Conservation (phyloP, 768 basidiomycete genomes). For the Boletus bicolor region DNA sequence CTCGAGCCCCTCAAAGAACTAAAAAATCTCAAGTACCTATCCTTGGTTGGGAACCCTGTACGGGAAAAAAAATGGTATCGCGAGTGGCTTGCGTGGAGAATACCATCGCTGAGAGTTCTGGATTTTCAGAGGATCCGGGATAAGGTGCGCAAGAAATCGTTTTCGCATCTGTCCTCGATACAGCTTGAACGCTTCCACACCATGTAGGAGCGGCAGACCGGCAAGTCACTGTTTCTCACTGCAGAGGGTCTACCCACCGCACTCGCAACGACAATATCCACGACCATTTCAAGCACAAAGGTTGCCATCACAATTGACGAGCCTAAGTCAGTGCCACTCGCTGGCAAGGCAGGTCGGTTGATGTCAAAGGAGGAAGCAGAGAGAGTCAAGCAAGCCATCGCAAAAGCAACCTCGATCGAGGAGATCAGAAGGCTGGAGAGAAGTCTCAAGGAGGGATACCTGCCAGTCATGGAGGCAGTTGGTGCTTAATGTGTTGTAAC, state of each 20-base stretch:
- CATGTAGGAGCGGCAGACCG: constrained; percentile 74
- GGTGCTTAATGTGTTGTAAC: constrained; percentile 55
- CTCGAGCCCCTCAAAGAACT: constrained; percentile 80
- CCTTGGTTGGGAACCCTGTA: constrained; percentile 80
- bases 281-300: constrained; percentile 70
- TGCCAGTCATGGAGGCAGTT: constrained; percentile 74
- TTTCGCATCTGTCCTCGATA: constrained; percentile 17
- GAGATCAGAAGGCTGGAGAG: constrained; percentile 83
- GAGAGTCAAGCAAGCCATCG: constrained; percentile 82
- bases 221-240: constrained; percentile 75
- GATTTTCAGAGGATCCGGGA: constrained; percentile 95
- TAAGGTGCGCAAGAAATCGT: constrained; percentile 66
- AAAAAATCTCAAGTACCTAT: constrained; percentile 69
- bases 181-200: constrained; percentile 27
- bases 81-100: constrained; percentile 90
- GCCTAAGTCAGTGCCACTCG: constrained; percentile 54
- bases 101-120: constrained; percentile 84
- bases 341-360: constrained; percentile 75
- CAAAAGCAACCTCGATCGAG: constrained; percentile 86
- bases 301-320: constrained; percentile 67
- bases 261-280: constrained; percentile 74
- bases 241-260: constrained; percentile 73
- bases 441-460: constrained; percentile 78
- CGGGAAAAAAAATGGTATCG: constrained; percentile 93
- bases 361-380: constrained; percentile 92